phyloP scores from a whole-genome alignment of 2,329 filamentous ascomycete genomes.

The Aspergillus glaucus region DNA sequence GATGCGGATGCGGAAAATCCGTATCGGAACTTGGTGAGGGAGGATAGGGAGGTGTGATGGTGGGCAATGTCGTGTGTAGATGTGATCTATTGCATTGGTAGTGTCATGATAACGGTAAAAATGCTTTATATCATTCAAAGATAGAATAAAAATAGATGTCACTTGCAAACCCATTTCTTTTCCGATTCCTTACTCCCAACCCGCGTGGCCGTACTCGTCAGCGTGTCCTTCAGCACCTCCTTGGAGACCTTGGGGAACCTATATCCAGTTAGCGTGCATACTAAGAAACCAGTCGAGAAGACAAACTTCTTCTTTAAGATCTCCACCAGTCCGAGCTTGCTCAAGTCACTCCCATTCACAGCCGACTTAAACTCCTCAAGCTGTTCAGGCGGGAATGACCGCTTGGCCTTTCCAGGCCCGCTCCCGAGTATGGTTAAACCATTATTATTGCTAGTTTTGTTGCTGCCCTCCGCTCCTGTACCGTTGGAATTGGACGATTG shows the following conservation, averaged over 20 bases:
- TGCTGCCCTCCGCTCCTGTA: neutral
- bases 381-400: conserved; percentile 53
- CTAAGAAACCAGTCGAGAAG: neutral
- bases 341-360: conserved; percentile 64
- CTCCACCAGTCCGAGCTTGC: conserved; percentile 69
- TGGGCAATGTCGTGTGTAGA: too few species aligned
- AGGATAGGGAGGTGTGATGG: too few species aligned
- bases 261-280: conserved; percentile 1
- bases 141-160: neutral
- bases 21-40: conserved; percentile 12
- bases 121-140: too few species aligned
- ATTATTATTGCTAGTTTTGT: too few species aligned
- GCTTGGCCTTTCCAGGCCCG: conserved; percentile 24
- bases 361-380: conserved; percentile 63
- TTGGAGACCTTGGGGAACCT: conserved; percentile 66
- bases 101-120: too few species aligned
- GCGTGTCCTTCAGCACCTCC: conserved; percentile 63
- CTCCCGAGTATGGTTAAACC: too few species aligned
- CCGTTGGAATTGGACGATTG: conserved; percentile 16
- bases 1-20: conserved; percentile 17
- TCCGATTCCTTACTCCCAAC: conserved; percentile 57
- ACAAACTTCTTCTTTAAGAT: conserved; percentile 62
- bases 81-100: too few species aligned
- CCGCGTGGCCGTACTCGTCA: conserved; percentile 60
- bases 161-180: conserved; percentile 57